phyloP scores from a whole-genome alignment of 148 eudicot species.

The Nepenthes gracilis region DNA sequence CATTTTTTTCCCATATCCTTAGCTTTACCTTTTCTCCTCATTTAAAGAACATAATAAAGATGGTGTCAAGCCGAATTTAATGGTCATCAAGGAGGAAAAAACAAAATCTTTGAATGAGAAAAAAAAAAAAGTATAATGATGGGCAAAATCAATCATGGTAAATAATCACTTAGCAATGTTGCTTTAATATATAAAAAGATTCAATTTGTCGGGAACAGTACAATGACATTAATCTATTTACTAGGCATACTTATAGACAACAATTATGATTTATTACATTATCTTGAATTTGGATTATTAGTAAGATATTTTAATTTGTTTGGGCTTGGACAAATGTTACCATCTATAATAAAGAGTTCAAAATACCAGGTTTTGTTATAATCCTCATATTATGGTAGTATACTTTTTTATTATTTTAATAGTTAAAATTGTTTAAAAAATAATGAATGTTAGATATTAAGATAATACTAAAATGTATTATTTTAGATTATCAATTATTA shows the following conservation, averaged over 20 bases:
- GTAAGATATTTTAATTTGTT: not conserved
- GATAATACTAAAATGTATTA: too few relatives aligned
- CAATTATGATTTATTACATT: conserved; percentile 4
- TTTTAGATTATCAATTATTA: too few relatives aligned
- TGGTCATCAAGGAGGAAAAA: conserved; percentile 4
- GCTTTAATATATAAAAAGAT: not conserved
- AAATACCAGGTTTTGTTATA: too few relatives aligned
- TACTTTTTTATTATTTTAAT: too few relatives aligned
- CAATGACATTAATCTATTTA: conserved; percentile 1
- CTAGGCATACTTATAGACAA: conserved; percentile 5
- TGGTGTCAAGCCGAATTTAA: conserved; percentile 1
- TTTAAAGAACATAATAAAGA: conserved; percentile 1
- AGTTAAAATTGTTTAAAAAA: too few relatives aligned
- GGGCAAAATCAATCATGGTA: not conserved
- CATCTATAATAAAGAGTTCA: too few relatives aligned
- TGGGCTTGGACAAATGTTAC: too few relatives aligned
- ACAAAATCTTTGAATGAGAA: conserved; percentile 1
- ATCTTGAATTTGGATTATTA: not conserved
- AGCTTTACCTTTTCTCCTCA: not conserved
- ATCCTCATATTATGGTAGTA: too few relatives aligned
- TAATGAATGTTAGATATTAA: too few relatives aligned
- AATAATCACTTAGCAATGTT: conserved; percentile 3
- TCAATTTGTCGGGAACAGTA: conserved; percentile 3
- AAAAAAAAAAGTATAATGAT: not conserved
- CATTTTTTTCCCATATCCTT: not conserved